Base-by-base conservation (phyloP, 1,139 yeast genomes). In the Debaryomyces robertsiae region DNA sequence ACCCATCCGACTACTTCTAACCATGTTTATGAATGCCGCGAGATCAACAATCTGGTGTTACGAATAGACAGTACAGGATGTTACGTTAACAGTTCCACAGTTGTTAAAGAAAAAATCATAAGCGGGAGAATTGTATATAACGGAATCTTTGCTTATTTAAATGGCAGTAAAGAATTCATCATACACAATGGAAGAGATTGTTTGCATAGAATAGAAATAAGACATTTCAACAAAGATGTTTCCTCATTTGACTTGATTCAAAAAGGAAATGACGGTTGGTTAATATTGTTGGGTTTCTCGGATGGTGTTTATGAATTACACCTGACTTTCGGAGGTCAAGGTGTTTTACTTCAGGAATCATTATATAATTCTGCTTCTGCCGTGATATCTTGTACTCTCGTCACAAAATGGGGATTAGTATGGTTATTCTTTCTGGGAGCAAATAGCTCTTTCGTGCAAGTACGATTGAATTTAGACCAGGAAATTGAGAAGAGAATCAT, bases 361-460 rank as follows among this genome's bases (percentile, higher is more conserved):
- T 9, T 46, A 9, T 30, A 19, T 16, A 22, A 33, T 16, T 28
- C 36, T 4, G 14, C 6, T 9, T 11, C 11, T 9, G 36, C 29
- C 6, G 16, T 33, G n/a, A 23, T n/a, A 10, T 39, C 45, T 3
- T 35, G 42, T 15, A 40, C 42, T 4, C 23, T 42, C 10, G 27
- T 24, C 5, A 33, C 27, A 3, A 30, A 32, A 10, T 4, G 7
- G 15, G 3, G 4, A 5, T 19, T 15, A 14, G 10, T 47, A 4
- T 53, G 58, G 58, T 27, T 55, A 6, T 40, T 54, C 9, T 41
- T 53, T 9, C 37, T 50, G 25, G 46, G 41, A 7, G 46, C 52
- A 4, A 50, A 50, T 30, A 55, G 51, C 17, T 47, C 47, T 25
- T 31, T 57, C 14, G 36, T 51, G 10, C 52, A 49, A 32, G 25